Percentiles rank a stretch among this genome's conserved stretches.
Evolutionary conservation across 2,329 filamentous ascomycete genomes (phyloP).

Genomic region (Ustulina deusta): DNA sequence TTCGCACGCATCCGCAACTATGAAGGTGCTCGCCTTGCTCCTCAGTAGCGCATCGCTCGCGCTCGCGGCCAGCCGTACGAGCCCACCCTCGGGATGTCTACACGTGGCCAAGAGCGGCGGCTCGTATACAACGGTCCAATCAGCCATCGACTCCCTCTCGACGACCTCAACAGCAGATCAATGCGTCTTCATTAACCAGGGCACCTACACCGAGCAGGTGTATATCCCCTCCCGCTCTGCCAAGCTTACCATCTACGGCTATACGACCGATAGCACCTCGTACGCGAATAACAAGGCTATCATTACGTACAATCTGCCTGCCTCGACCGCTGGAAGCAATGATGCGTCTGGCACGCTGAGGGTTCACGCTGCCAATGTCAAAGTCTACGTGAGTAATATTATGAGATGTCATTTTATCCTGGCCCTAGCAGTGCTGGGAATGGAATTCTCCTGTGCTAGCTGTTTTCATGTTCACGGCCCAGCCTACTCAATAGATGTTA

Average conservation of each 20-base stretch:
- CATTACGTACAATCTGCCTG: constrained; percentile 59
- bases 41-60: constrained; percentile 32
- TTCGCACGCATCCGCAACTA: background rate
- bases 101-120: constrained; percentile 59
- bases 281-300: constrained; percentile 70
- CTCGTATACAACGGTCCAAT: constrained; percentile 59
- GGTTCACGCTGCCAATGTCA: constrained; percentile 62
- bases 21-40: constrained; percentile 31
- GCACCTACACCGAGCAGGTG: constrained; percentile 72
- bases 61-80: constrained; percentile 52
- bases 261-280: constrained; percentile 63
- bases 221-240: constrained; percentile 60
- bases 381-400: constrained; percentile 60
- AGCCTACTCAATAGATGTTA: background rate
- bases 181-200: constrained; percentile 72
- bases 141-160: constrained; percentile 69
- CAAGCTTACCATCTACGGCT: constrained; percentile 69
- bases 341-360: constrained; percentile 63
- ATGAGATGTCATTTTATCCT: background rate
- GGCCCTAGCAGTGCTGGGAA: background rate
- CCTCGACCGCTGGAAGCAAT: constrained; percentile 62
- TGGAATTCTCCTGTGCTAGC: background rate
- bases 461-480: background rate
- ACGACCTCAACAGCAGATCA: constrained; percentile 59
- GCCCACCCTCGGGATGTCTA: constrained; percentile 62